phyloP scores from a whole-genome alignment of 75 land plant genomes.

The Picea sitchensis region DNA sequence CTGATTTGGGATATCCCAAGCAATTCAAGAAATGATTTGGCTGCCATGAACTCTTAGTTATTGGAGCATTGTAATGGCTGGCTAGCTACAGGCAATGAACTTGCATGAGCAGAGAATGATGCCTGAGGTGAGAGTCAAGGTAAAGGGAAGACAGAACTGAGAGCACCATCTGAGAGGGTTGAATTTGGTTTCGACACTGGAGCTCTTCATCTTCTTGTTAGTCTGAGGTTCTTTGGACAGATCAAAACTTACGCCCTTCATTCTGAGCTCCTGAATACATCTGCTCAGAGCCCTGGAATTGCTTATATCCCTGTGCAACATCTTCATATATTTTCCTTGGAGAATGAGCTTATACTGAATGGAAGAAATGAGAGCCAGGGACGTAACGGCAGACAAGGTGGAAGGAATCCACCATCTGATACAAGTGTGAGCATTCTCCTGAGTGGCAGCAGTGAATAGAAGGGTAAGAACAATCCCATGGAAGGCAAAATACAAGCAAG shows the following conservation, averaged over 20 bases:
- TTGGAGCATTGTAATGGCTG: not conserved
- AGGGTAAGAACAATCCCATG: conserved; percentile 39
- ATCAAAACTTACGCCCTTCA: conserved; percentile 70
- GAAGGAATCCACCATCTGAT: conserved; percentile 55
- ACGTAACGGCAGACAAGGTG: conserved; percentile 20
- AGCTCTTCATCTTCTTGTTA: conserved; percentile 57
- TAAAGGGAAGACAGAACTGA: conserved; percentile 20
- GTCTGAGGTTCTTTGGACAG: conserved; percentile 36
- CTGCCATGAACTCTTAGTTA: no score
- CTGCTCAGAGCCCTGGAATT: conserved; percentile 36
- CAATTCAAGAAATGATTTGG: no score
- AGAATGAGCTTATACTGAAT: conserved; percentile 35
- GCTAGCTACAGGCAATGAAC: conserved; percentile 38
- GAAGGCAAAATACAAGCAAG: conserved; percentile 49
- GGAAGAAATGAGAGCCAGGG: conserved; percentile 24
- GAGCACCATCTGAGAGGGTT: conserved; percentile 40
- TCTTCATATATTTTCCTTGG: conserved; percentile 29
- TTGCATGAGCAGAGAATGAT: conserved; percentile 32
- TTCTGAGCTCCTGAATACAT: conserved; percentile 56
- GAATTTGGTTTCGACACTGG: conserved; percentile 63
- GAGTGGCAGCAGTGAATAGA: conserved; percentile 37
- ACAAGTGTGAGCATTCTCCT: conserved; percentile 9
- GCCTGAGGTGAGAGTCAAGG: conserved; percentile 33
- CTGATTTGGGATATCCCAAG: no score
- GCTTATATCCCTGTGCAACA: conserved; percentile 37